phyloP scores from a whole-genome alignment of 2,329 filamentous ascomycete genomes.

The Beauveria asiatica region DNA sequence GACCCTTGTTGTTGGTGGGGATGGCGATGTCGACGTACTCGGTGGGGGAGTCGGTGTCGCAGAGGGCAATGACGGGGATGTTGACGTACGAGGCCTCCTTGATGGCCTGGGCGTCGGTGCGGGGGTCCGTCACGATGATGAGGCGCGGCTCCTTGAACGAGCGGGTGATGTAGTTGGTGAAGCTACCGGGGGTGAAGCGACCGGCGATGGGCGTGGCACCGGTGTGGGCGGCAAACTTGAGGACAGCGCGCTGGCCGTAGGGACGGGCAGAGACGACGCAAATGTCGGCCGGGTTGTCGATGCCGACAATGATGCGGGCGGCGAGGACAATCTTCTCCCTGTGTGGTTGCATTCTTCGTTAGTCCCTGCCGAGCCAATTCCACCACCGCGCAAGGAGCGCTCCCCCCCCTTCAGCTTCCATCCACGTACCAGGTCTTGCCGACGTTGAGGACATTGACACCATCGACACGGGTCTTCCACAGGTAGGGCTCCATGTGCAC shows the following conservation, averaged over 20 bases:
- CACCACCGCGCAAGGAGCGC: not conserved
- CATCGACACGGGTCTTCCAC: constrained; percentile 98
- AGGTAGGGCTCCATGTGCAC: constrained; percentile 99
- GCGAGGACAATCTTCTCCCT: constrained; percentile 99
- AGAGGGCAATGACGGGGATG: constrained; percentile 98
- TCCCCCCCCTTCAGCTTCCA: not conserved
- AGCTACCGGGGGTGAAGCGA: constrained; percentile 99
- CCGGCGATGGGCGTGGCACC: constrained; percentile 96
- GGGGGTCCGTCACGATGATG: constrained; percentile 98
- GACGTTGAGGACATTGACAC: constrained; percentile 98
- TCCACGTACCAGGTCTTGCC: constrained; percentile 93
- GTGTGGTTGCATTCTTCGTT: constrained; percentile 30
- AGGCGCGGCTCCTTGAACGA: constrained; percentile 99
- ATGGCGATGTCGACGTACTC: constrained; percentile 99
- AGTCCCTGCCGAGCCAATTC: not conserved
- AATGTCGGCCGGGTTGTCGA: constrained; percentile 99
- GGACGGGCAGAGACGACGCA: constrained; percentile 99
- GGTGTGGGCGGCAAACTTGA: constrained; percentile 99
- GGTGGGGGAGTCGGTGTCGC: constrained; percentile 98
- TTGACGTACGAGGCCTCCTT: constrained; percentile 99
- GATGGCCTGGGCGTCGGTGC: constrained; percentile 99
- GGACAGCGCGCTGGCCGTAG: constrained; percentile 97
- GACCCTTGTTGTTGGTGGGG: constrained; percentile 99
- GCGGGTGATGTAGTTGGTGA: constrained; percentile 99
- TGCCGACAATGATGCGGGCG: constrained; percentile 94